Base-by-base conservation (phyloP, 2,329 filamentous ascomycete genomes). In the Didymella exigua region DNA sequence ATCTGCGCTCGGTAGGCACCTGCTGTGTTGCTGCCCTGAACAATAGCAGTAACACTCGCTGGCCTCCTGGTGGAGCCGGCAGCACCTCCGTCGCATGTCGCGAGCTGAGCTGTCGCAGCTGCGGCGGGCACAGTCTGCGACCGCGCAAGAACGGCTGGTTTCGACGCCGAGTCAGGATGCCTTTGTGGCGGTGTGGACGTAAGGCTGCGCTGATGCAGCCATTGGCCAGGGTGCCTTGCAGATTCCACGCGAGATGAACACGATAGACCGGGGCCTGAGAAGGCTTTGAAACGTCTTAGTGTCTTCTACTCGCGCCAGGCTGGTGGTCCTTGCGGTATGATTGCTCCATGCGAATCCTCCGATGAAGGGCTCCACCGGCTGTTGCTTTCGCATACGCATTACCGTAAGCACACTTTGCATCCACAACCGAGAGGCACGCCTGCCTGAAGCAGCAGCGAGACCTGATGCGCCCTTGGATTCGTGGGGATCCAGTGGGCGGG, bases 181-280 rank as follows among this genome's bases (percentile, higher is more conserved):
- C 24, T 48, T 58, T 61, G 62, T 67, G 61, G 69, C 70, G 65
- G 69, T 69, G 68, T 68, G 59, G 53, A 56, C 37, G 48, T 73
- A 74, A 73, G 71, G 72, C 71, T 74, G 71, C 52, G 42, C 29
- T 42, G 52, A 30, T 64, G 65, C 68, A 66, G 63, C 62, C 52
- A 66, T 67, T 62, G 66, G 61, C 55, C 57, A 62, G 67, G 63
- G 63, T 63, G 60, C 64, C 66, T 66, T 70, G 68, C 67, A 70
- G 59, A 62, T 69, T 64, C 71, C 72, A 74, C 72, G 72, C 70
- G 71, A 75, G 70, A 70, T 69, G 58, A 62, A 65, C 59, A 65
- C 54, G 64, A 67, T 67, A 59, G 49, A 66, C 68, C 69, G 69
- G 69, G 70, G 67, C 56, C 13, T 46, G 49, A 53, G 67, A 66